Evolutionary conservation across 2,329 filamentous ascomycete genomes (phyloP), one percentile per base, ranked within the genome.

Genomic region (Apiospora malaysiana): DNA sequence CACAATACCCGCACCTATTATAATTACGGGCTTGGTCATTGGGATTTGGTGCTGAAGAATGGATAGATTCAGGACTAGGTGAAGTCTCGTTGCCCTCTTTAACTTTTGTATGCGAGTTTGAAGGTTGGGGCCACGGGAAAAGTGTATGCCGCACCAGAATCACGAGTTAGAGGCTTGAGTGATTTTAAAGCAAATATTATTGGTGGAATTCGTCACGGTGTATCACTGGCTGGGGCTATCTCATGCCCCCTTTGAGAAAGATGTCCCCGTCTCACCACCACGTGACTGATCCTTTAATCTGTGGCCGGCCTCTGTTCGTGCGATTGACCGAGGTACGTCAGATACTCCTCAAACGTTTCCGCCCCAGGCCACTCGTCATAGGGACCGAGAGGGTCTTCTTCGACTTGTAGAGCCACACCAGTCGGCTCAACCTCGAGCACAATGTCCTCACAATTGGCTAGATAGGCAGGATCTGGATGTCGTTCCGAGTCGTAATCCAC

Each of bases 1-100:
- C 12, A 81, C 79, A 46, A 83, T 78, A 47, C 81, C 81, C 7
- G 79, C 81, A 32, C 82, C 81, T 42, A 78, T 78, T 69, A 83
- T 82, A 63, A 83, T 71, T 45, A 83, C 78, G 32, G 71, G 73
- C 66, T 72, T 73, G 14, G 14, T 42, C 42, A 46, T 46, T 27
- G 65, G 21, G n/a, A 6, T 32, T 32, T 9, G 51, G 25, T 5
- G 23, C 21, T 18, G 4, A 27, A 18, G n/a, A 4, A 2, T 18
- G 16, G 49, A 27, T 12, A 1, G 10, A 23, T 51, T 7, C 7
- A 45, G 8, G 21, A 2, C 21, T 49, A 49, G n/a, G 10, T n/a
- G 7, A 49, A 23, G n/a, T 49, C 47, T 49, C 5, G 9, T 25
- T 49, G n/a, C 8, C n/a, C n/a, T 25, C 10, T 14, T 9, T 23